Percentiles rank a stretch among this genome's conserved stretches.
Conservation (phyloP, 2,329 filamentous ascomycete genomes). For the Epichloe brachyelytri region DNA sequence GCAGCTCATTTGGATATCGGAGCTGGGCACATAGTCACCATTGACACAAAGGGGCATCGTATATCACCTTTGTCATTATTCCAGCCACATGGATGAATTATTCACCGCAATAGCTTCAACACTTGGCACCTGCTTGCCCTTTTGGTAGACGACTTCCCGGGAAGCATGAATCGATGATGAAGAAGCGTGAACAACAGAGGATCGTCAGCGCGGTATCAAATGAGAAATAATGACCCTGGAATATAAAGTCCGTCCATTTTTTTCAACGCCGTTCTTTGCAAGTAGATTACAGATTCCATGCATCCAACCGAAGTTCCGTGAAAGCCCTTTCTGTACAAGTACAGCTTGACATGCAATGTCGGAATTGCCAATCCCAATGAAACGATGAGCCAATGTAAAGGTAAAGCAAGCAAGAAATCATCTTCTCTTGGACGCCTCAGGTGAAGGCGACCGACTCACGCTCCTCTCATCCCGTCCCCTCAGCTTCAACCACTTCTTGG, state of each 20-base stretch:
- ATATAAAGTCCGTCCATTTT: slow-evolving; percentile 9
- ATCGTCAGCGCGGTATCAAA: slow-evolving; percentile 3
- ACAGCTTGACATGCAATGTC: neutral
- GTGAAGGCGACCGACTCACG: slow-evolving; percentile 69
- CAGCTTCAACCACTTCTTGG: slow-evolving; percentile 91
- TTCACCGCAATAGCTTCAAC: neutral
- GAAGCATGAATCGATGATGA: neutral
- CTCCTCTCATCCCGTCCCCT: slow-evolving; percentile 76
- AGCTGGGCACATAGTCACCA: neutral
- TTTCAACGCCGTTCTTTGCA: slow-evolving; percentile 13
- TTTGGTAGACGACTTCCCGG: neutral
- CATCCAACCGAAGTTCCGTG: neutral
- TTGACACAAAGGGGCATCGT: neutral
- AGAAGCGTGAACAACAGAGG: slow-evolving; percentile 5
- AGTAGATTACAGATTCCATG: neutral
- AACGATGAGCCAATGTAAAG: neutral
- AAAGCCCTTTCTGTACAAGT: neutral
- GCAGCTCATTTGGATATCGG: neutral
- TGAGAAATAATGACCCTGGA: slow-evolving; percentile 7
- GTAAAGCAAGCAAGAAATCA: neutral
- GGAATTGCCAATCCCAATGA: neutral
- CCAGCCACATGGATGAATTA: neutral
- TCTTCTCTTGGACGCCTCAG: slow-evolving; percentile 66
- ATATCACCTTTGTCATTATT: neutral
- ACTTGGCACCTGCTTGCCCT: neutral